Evolutionary conservation across 2,329 filamentous ascomycete species (phyloP).

Genomic region (Biscogniauxia sp.): DNA sequence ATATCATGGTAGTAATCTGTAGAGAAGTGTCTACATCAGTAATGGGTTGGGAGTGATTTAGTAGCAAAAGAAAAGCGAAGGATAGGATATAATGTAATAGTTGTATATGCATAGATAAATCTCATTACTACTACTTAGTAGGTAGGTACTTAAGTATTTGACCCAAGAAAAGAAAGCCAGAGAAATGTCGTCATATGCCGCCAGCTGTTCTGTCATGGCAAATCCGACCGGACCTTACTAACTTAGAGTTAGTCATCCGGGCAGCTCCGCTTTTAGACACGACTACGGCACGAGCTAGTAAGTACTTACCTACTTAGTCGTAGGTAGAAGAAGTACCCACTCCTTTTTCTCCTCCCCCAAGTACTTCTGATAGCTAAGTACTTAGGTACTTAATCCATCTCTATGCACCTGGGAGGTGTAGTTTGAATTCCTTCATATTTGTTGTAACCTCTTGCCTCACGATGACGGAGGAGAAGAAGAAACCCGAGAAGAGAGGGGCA

Average conservation of each 20-base stretch:
- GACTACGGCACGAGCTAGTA: background rate
- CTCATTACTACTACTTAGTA: background rate
- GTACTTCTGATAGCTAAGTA: no score
- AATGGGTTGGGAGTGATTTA: no score
- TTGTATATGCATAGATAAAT: background rate
- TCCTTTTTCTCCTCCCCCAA: background rate
- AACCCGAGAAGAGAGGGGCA: conserved; percentile 32
- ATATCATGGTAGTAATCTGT: no score
- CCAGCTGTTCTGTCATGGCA: background rate
- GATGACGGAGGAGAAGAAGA: conserved; percentile 30
- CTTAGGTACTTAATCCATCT: no score
- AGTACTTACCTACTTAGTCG: no score
- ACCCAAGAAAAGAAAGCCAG: background rate
- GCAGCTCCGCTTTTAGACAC: background rate
- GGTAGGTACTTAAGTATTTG: no score
- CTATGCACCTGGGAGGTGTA: background rate
- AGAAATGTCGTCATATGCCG: background rate
- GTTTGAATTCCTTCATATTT: background rate
- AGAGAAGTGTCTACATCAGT: no score
- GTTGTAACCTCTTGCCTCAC: conserved; percentile 2
- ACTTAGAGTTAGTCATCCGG: conserved; percentile 1
- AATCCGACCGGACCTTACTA: background rate
- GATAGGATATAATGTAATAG: no score
- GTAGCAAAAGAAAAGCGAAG: no score
- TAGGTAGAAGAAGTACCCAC: background rate